phyloP scores from a whole-genome alignment of 139 green algal genomes.

The Coelastrella sp. region DNA sequence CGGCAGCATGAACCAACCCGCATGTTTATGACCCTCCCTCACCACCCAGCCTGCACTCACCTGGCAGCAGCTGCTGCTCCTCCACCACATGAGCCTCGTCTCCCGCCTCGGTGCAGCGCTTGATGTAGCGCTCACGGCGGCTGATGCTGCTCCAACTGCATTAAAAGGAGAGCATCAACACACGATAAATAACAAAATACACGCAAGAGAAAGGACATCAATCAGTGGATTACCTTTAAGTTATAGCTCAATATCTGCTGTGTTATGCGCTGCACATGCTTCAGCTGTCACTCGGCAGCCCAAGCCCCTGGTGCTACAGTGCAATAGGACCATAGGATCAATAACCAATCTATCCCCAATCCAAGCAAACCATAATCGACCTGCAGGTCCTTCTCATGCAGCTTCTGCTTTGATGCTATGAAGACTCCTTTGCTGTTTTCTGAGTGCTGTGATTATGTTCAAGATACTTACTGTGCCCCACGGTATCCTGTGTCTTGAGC shows the following conservation, averaged over 20 bases:
- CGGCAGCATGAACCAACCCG: no score
- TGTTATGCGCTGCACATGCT: neutral
- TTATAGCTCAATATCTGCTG: no score
- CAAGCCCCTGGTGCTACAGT: no score
- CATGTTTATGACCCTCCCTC: no score
- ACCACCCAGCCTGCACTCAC: neutral
- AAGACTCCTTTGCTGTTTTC: neutral
- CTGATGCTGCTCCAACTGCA: conserved; percentile 79
- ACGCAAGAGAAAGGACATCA: neutral
- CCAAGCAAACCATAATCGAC: neutral
- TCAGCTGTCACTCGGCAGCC: neutral
- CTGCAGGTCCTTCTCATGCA: neutral
- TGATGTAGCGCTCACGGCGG: conserved; percentile 78
- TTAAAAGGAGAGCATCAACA: neutral
- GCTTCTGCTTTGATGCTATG: no score
- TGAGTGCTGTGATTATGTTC: neutral
- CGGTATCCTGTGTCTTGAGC: conserved; percentile 58
- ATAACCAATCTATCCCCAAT: no score
- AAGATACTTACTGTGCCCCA: conserved; percentile 60
- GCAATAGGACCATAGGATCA: no score
- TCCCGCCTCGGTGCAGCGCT: conserved; percentile 70
- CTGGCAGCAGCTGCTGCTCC: conserved; percentile 34
- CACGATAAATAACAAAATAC: neutral
- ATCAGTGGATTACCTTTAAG: no score
- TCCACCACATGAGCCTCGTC: conserved; percentile 49